Percentiles rank a stretch among this genome's conserved stretches.
Evolutionary conservation across 805 yeast species (phyloP).

Genomic region (Metschnikowia kofuensis): DNA sequence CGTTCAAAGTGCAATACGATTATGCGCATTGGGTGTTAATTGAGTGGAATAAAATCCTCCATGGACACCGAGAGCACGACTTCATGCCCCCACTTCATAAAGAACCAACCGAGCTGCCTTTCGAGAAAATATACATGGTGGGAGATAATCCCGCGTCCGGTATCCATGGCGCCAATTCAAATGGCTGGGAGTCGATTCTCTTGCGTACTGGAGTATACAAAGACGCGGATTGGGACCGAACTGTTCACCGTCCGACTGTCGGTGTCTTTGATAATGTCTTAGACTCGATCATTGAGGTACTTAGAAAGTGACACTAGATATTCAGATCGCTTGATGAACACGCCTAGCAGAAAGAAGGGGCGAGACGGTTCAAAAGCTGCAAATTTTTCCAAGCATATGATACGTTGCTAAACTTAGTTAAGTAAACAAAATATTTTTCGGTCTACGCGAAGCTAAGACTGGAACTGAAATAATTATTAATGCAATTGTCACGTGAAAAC

Average conservation of each 20-base stretch:
- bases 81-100: slow-evolving; percentile 43
- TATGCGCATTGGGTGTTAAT: slow-evolving; percentile 74
- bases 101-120: slow-evolving; percentile 31
- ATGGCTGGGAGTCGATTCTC: slow-evolving; percentile 86
- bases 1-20: slow-evolving; percentile 73
- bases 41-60: slow-evolving; percentile 46
- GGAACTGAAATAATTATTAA: background rate
- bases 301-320: background rate
- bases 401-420: too few species aligned
- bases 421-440: too few species aligned
- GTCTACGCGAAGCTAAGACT: too few species aligned
- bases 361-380: too few species aligned
- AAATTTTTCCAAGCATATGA: too few species aligned
- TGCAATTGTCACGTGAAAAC: slow-evolving; percentile 1
- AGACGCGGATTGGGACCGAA: slow-evolving; percentile 48
- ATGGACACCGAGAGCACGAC: slow-evolving; percentile 17
- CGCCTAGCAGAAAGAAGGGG: too few species aligned
- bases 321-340: background rate
- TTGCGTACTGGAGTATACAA: slow-evolving; percentile 86
- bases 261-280: slow-evolving; percentile 51
- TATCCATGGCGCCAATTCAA: slow-evolving; percentile 80
- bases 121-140: slow-evolving; percentile 80
- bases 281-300: slow-evolving; percentile 37
- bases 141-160: slow-evolving; percentile 97
- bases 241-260: slow-evolving; percentile 42